Evolutionary conservation across 306 rosid genomes (phyloP).

Genomic region (Cucurbita moschata): DNA sequence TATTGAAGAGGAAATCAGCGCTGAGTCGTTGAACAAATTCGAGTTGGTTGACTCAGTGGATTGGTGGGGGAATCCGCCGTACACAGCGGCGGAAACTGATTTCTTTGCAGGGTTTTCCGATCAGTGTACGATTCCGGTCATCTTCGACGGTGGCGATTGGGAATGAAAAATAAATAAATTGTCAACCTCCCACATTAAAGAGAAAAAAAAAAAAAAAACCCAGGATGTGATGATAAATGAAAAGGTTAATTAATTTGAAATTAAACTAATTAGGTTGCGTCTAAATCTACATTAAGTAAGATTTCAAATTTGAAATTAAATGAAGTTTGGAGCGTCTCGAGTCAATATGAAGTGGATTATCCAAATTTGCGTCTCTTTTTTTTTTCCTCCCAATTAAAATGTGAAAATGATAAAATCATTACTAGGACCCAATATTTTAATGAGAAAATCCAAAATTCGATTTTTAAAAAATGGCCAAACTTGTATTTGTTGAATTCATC

Average conservation of each 20-base stretch:
- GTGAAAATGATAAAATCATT: no score
- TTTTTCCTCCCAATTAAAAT: not conserved
- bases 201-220: not conserved
- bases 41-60: constrained; percentile 34
- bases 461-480: no score
- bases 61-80: constrained; percentile 36
- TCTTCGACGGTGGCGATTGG: not conserved
- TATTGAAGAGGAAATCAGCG: constrained; percentile 36
- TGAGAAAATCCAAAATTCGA: no score
- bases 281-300: not conserved
- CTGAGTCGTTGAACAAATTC: constrained; percentile 32
- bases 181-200: not conserved
- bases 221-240: not conserved
- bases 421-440: no score
- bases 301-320: not conserved
- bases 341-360: not conserved
- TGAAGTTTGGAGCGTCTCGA: not conserved
- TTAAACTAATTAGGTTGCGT: not conserved
- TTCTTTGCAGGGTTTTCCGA: not conserved
- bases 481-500: no score
- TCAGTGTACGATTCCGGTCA: not conserved
- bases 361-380: not conserved
- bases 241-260: not conserved
- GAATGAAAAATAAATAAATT: not conserved
- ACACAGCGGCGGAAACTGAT: not conserved